Evolutionary conservation across 768 basidiomycete species (phyloP).

Genomic region (Rhodotorula graminis): DNA sequence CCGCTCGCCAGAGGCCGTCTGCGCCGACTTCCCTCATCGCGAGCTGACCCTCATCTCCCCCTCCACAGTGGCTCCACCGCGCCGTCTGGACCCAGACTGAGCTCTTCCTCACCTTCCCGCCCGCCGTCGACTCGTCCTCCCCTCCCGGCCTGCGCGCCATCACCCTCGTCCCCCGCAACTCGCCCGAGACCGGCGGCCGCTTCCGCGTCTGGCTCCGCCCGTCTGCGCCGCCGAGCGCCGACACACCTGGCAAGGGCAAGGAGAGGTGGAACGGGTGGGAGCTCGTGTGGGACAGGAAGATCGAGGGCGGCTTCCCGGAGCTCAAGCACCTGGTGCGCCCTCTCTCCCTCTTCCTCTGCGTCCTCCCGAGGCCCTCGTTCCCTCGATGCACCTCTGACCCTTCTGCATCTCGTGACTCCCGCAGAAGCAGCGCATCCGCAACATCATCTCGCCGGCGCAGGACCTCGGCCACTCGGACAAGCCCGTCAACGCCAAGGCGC

Average conservation of each 20-base stretch:
- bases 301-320: constrained; percentile 51
- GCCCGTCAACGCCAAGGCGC: background rate
- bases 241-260: background rate
- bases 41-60: background rate
- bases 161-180: constrained; percentile 46
- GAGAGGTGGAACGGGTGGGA: constrained; percentile 21
- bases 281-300: constrained; percentile 49
- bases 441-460: constrained; percentile 46
- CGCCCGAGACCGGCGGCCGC: constrained; percentile 48
- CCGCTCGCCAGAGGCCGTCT: background rate
- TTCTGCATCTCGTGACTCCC: background rate
- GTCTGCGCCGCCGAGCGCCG: background rate
- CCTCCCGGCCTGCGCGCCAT: constrained; percentile 41
- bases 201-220: constrained; percentile 49
- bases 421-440: constrained; percentile 48
- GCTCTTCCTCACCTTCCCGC: constrained; percentile 50
- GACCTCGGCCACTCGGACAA: constrained; percentile 48
- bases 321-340: constrained; percentile 37
- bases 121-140: constrained; percentile 5
- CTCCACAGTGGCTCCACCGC: constrained; percentile 45
- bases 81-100: constrained; percentile 50
- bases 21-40: background rate
- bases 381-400: too few relatives aligned
- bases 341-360: too few relatives aligned
- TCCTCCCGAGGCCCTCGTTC: too few relatives aligned